phyloP scores from a whole-genome alignment of 352 stramenopile species.

The Phytopythium aichiense region DNA sequence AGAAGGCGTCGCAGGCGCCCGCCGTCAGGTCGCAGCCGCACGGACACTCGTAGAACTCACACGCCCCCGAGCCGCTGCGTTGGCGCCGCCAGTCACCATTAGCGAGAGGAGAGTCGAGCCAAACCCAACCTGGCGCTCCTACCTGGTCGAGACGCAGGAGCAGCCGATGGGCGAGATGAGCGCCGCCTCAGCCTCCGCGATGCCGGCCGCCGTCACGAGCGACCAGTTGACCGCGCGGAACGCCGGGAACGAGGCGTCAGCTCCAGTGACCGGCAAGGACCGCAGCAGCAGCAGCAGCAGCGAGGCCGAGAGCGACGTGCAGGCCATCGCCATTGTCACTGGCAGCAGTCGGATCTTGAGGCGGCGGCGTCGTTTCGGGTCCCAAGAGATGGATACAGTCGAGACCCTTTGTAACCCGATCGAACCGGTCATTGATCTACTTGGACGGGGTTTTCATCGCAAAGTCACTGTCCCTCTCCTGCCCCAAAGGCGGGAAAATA shows the following conservation, averaged over 20 bases:
- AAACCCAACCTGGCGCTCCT: background rate
- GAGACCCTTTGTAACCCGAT: slow-evolving; percentile 2
- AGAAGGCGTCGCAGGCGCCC: slow-evolving; percentile 38
- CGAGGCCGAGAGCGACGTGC: background rate
- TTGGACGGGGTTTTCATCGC: background rate
- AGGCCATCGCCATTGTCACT: background rate
- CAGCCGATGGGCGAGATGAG: slow-evolving; percentile 33
- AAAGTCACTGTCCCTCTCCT: background rate
- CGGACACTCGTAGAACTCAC: slow-evolving; percentile 34
- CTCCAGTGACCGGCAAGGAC: background rate
- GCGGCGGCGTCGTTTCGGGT: background rate
- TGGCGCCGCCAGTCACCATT: too few relatives aligned
- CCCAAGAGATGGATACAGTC: background rate
- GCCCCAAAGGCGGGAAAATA: slow-evolving; percentile 5
- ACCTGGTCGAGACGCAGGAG: slow-evolving; percentile 27
- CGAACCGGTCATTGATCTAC: background rate
- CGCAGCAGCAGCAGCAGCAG: slow-evolving; percentile 2
- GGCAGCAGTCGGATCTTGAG: background rate
- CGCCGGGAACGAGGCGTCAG: slow-evolving; percentile 3
- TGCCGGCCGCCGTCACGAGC: slow-evolving; percentile 24
- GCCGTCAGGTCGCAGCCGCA: slow-evolving; percentile 47
- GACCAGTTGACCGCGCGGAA: slow-evolving; percentile 48
- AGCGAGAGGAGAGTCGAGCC: background rate
- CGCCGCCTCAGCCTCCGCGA: slow-evolving; percentile 18
- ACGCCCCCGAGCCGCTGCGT: slow-evolving; percentile 12